Base-by-base conservation (phyloP, 331 rosid genomes). In the Phaseolus coccineus region DNA sequence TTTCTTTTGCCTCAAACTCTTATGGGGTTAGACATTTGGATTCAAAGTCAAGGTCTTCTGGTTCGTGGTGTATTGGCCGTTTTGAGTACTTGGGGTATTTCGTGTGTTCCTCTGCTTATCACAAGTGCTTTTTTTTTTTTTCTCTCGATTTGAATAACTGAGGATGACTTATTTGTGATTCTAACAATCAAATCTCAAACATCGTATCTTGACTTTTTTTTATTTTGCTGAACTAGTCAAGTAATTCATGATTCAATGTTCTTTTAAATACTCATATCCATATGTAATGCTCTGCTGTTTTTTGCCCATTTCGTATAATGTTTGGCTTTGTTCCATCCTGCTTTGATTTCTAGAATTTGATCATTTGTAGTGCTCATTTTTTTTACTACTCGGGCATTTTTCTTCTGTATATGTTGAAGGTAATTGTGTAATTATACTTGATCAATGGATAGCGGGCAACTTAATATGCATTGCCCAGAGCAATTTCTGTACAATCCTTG, bases 31-130 rank as follows among this genome's bases (percentile, higher is more conserved):
- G 22, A 44, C 77, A 47, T 80, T 61, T 80, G 39, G 67, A 79
- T 84, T 86, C 82, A 81, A 69, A 70, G 73, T 80, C 78, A 71
- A 80, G 65, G 78, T 55, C 66, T 79, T 68, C 3, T 19, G 27
- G 3, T 2, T 6, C 40, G 39, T 71, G 65, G 30, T 72, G 4
- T 39, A 4, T 15, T 48, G 74, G 42, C 46, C 44, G 50, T 4
- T 42, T 22, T 5, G 15, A 3, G 22, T 47, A 48, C 62, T 70
- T 50, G 65, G 72, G 82, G 81, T 85, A 46, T 70, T 63, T 35
- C 19, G 73, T 30, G 46, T 69, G 59, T 62, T 59, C 40, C 42
- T 70, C 64, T 56, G 61, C 58, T 69, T 76, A 69, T 74, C 71
- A 69, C 57, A 64, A 74, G 69, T 50, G 69, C 14, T 30, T 39